A percentile compares a stretch with the other conserved stretches of the same genome.
Conservation (phyloP, 768 basidiomycete genomes). For the Obba rivulosa region DNA sequence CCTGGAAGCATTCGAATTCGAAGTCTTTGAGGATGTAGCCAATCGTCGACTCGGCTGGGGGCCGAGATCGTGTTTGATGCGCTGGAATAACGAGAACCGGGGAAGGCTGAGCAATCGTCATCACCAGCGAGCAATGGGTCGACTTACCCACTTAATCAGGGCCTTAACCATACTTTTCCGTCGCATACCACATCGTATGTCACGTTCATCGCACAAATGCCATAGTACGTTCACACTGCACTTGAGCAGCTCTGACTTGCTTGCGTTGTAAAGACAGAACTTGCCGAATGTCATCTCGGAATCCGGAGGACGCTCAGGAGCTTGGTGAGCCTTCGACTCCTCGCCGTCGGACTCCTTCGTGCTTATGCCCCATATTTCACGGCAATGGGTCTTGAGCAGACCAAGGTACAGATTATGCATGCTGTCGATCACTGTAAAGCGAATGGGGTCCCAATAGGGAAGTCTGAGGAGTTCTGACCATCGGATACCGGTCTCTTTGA, state of each 20-base stretch:
- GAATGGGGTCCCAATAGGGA: constrained; percentile 34
- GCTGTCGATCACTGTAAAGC: constrained; percentile 28
- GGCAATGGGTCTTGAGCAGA: constrained; percentile 1
- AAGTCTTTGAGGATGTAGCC: too few species aligned
- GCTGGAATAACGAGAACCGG: too few species aligned
- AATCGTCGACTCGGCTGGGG: too few species aligned
- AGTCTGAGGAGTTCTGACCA: constrained; percentile 28
- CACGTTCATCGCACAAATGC: constrained; percentile 8
- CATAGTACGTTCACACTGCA: constrained; percentile 7
- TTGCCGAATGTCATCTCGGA: not conserved
- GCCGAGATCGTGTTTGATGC: too few species aligned
- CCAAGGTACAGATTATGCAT: constrained; percentile 39
- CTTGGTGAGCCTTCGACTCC: constrained; percentile 19
- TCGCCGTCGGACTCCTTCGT: too few species aligned
- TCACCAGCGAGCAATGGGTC: too few species aligned
- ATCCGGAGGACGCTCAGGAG: not conserved
- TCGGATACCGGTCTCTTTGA: constrained; percentile 17
- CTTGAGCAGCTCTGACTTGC: not conserved
- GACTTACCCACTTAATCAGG: constrained; percentile 10
- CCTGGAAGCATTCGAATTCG: too few species aligned
- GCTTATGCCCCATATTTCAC: constrained; percentile 20
- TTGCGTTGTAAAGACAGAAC: not conserved
- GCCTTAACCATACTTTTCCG: not conserved
- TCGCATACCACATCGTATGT: constrained; percentile 6
- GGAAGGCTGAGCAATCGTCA: too few species aligned